Evolutionary conservation across 305 asterid genomes (phyloP).

Genomic region (Lippia alba): DNA sequence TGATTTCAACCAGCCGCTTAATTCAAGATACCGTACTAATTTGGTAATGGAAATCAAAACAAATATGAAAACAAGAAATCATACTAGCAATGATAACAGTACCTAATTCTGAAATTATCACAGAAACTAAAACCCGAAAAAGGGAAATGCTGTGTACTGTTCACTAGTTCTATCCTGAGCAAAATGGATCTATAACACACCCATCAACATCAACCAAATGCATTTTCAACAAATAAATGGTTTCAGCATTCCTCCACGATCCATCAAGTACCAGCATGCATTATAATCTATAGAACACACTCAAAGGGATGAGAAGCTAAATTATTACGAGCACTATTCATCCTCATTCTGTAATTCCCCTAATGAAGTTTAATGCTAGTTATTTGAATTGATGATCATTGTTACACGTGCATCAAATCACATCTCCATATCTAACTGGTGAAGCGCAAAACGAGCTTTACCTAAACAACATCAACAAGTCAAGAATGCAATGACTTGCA

Average conservation of each 20-base stretch:
- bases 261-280: conserved; percentile 1
- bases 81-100: no score
- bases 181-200: neutral
- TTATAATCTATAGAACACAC: neutral
- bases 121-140: neutral
- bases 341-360: neutral
- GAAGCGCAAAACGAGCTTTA: neutral
- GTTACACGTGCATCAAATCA: neutral
- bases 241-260: conserved; percentile 1
- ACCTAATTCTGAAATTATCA: neutral
- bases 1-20: conserved; percentile 19
- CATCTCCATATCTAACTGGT: neutral
- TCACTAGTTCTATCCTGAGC: neutral
- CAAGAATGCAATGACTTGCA: conserved; percentile 15
- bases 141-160: neutral
- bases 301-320: conserved; percentile 10
- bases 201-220: conserved; percentile 7
- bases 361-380: conserved; percentile 3
- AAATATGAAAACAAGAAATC: neutral
- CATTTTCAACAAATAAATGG: conserved; percentile 8
- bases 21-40: neutral
- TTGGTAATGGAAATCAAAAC: neutral
- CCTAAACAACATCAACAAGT: neutral
- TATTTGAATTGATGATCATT: neutral
- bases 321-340: neutral